Percentiles rank a stretch among this genome's conserved stretches.
Evolutionary conservation across 139 green algal species (phyloP).

Genomic region (Desmodesmus armatus): DNA sequence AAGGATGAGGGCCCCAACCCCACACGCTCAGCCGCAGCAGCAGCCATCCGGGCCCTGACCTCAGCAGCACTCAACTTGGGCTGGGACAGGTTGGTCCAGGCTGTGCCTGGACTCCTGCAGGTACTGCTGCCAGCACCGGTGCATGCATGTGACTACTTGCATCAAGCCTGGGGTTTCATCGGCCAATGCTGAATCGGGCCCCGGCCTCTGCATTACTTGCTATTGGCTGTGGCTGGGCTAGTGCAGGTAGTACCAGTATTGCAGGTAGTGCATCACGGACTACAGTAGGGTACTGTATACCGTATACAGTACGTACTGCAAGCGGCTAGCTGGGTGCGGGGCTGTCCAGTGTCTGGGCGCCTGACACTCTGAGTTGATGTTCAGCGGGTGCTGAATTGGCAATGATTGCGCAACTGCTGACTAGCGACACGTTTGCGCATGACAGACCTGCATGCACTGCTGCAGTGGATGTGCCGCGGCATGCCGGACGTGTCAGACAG

Average conservation of each 20-base stretch:
- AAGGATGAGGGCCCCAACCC: background rate
- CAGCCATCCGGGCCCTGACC: slow-evolving; percentile 13
- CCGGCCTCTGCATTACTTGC: background rate
- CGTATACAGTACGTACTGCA: no score
- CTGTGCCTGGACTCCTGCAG: slow-evolving; percentile 16
- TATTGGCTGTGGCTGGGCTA: no score
- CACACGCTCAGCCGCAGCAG: background rate
- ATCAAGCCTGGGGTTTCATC: background rate
- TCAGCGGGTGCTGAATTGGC: background rate
- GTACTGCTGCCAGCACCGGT: background rate
- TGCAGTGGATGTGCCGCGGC: no score
- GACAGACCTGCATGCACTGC: no score
- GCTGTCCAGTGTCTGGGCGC: no score
- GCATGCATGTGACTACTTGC: background rate
- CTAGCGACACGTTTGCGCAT: background rate
- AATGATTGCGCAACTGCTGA: background rate
- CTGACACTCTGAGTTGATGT: background rate
- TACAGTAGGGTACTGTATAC: no score
- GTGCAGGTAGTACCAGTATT: background rate
- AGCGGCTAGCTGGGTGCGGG: no score
- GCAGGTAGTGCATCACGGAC: background rate
- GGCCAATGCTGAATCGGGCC: background rate
- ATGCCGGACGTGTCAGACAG: background rate
- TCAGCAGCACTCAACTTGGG: background rate
- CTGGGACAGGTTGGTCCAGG: background rate